phyloP scores from a whole-genome alignment of 73 alveolate species.

The Tetrahymena thermophila region DNA sequence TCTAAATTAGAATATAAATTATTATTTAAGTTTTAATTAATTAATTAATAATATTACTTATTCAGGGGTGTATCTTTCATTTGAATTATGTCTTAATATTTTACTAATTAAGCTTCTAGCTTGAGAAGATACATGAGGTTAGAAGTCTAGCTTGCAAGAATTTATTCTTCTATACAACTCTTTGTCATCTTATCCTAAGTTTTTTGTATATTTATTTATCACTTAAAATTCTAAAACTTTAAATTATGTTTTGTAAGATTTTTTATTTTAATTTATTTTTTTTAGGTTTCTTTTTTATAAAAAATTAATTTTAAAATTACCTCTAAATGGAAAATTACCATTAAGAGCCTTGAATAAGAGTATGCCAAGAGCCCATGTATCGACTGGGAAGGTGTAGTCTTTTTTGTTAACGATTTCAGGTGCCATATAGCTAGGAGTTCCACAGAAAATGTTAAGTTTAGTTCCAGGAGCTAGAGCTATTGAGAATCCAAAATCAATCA shows the following conservation, averaged over 20 bases:
- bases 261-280: no score
- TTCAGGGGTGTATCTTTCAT: not conserved
- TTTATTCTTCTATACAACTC: constrained; percentile 40
- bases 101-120: not conserved
- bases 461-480: constrained; percentile 46
- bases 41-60: not conserved
- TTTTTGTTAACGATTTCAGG: constrained; percentile 77
- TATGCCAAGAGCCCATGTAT: constrained; percentile 85
- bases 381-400: constrained; percentile 56
- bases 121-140: not conserved
- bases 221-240: not conserved
- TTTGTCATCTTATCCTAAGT: constrained; percentile 13
- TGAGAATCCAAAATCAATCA: constrained; percentile 86
- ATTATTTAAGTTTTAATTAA: not conserved
- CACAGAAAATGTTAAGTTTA: constrained; percentile 69
- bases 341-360: constrained; percentile 61
- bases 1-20: not conserved
- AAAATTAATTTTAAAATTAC: not conserved
- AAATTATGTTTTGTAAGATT: not conserved
- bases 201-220: not conserved
- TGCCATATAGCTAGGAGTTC: constrained; percentile 89
- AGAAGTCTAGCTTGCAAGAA: constrained; percentile 26
- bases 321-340: constrained; percentile 80
- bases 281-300: no score
- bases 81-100: not conserved